Evolutionary conservation across 2,329 filamentous ascomycete genomes (phyloP).

Genomic region (Orbilia brochopaga): DNA sequence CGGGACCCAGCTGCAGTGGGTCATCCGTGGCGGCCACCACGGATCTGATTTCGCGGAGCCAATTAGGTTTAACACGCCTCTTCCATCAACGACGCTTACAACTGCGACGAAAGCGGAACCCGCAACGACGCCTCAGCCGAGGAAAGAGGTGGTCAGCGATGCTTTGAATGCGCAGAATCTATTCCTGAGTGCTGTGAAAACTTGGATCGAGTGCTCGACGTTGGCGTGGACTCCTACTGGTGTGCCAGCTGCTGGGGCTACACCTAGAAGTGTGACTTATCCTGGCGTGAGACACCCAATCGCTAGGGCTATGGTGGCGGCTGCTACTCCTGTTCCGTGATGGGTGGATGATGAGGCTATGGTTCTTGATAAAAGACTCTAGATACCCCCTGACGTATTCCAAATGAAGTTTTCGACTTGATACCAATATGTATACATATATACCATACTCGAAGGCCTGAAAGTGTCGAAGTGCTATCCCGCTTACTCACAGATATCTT

Average conservation of each 20-base stretch:
- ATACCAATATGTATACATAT: too few relatives aligned
- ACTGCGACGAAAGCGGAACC: slow-evolving; percentile 7
- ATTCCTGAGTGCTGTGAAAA: slow-evolving; percentile 20
- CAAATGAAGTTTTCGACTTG: too few relatives aligned
- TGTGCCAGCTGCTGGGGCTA: neutral
- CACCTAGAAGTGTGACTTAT: neutral
- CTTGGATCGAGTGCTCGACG: slow-evolving; percentile 24
- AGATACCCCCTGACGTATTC: too few relatives aligned
- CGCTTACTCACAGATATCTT: too few relatives aligned
- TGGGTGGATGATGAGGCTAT: neutral
- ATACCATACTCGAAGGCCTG: too few relatives aligned
- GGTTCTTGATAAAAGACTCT: too few relatives aligned
- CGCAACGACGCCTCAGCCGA: slow-evolving; percentile 5
- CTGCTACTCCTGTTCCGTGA: neutral
- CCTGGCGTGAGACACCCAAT: neutral
- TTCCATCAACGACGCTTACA: neutral
- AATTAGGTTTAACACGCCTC: neutral
- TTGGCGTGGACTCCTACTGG: slow-evolving; percentile 4
- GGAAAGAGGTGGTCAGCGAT: slow-evolving; percentile 16
- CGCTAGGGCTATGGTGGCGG: neutral
- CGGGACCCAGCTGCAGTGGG: slow-evolving; percentile 41
- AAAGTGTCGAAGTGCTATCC: too few relatives aligned
- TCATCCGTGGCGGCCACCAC: slow-evolving; percentile 50
- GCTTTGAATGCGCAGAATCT: slow-evolving; percentile 28
- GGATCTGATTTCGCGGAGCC: slow-evolving; percentile 44